Conservation (phyloP, 305 asterid species). For the Fraxinus floribunda region DNA sequence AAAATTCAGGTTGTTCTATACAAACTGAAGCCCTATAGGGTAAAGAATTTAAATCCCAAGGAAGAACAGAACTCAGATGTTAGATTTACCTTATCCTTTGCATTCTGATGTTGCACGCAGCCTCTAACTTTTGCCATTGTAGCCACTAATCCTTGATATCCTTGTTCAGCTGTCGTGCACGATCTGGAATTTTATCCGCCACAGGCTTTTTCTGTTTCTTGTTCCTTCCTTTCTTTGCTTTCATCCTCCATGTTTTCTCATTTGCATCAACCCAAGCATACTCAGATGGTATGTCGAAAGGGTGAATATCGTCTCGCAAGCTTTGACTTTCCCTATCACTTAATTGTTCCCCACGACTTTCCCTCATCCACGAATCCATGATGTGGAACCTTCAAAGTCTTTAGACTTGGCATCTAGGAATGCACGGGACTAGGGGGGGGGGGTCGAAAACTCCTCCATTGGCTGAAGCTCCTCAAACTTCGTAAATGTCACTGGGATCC, state of each 20-base stretch:
- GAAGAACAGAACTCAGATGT: not conserved
- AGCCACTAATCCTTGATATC: constrained; percentile 39
- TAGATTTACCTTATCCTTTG: not conserved
- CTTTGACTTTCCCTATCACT: constrained; percentile 31
- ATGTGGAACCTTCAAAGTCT: too few species aligned
- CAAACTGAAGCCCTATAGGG: not conserved
- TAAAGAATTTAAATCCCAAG: constrained; percentile 9
- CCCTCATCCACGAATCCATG: too few species aligned
- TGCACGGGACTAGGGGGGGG: too few species aligned
- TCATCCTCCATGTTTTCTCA: constrained; percentile 88
- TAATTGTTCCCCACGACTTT: too few species aligned
- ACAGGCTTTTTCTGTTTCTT: constrained; percentile 70
- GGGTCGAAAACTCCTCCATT: too few species aligned
- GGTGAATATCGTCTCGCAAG: constrained; percentile 80
- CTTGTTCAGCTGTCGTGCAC: constrained; percentile 42
- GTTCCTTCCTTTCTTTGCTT: constrained; percentile 85
- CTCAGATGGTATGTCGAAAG: constrained; percentile 85
- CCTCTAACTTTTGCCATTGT: not conserved
- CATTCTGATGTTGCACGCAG: not conserved
- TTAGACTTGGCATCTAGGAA: too few species aligned
- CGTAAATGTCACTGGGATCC: too few species aligned
- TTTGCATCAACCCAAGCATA: constrained; percentile 90
- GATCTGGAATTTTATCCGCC: constrained; percentile 51
- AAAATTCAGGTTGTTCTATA: not conserved
- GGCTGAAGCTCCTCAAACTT: too few species aligned